Evolutionary conservation across 345 rosid genomes (phyloP), one percentile per base, ranked within the genome.

Genomic region (Arabis alpina): DNA sequence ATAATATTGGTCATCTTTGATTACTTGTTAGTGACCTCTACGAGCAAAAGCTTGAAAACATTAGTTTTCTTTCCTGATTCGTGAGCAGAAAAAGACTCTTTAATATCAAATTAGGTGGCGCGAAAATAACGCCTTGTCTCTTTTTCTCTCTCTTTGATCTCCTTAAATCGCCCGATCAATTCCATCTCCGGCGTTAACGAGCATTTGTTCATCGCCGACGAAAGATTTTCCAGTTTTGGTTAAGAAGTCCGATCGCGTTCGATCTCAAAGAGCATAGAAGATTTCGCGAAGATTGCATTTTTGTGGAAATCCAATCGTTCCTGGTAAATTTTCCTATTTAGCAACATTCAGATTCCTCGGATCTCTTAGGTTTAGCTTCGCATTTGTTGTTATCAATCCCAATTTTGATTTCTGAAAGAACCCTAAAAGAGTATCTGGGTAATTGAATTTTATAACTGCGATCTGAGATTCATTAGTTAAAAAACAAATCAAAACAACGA

Each of bases 91-190:
- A 43, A 55, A 66, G 72, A 74, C 64, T 54, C 70, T 68, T 54
- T 61, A 53, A 37, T 68, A 68, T 67, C 68, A 63, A 61, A 85
- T 74, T 65, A 73, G 88, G 93, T 86, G 92, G 90, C 92, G 93
- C 96, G 85, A 87, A 88, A 84, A 73, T 72, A 80, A 77, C 92
- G 83, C 66, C 85, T 78, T 66, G 24, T 39, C 51, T 48, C 27
- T 54, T 64, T 51, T 19, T 67, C 42, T 58, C 53, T 57, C 69
- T 65, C 77, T 74, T 74, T 66, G 70, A 63, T 72, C 71, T 56
- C 62, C 50, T 37, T 54, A 24, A 54, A 61, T 68, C 64, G 39
- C 51, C 57, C 73, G 50, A 60, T 61, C 68, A 59, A 25, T 34
- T 74, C 54, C 9, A 14, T 27, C 69, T 61, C 78, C 68, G 64